A percentile compares a stretch with the other conserved stretches of the same genome.
Evolutionary conservation across 2,329 filamentous ascomycete genomes (phyloP).

Genomic region (Dactylellina haptotyla): DNA sequence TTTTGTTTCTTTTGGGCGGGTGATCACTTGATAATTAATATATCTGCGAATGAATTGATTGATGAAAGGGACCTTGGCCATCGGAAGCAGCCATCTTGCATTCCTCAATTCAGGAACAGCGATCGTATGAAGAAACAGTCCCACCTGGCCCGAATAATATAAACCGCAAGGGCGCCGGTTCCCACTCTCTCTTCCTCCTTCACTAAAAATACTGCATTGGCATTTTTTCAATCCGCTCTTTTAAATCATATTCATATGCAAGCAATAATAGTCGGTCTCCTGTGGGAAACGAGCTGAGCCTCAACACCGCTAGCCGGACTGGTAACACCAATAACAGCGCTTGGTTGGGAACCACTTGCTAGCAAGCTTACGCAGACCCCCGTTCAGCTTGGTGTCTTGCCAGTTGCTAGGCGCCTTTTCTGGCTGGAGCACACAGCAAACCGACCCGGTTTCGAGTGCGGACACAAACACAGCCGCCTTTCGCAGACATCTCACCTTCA

Average conservation of each 20-base stretch:
- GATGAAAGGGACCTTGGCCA: neutral
- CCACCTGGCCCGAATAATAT: neutral
- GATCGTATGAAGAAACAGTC: too few species aligned
- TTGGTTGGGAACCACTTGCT: neutral
- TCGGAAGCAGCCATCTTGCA: constrained; percentile 7
- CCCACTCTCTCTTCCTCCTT: neutral
- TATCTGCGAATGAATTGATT: neutral
- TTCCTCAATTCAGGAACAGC: too few species aligned
- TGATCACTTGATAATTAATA: too few species aligned
- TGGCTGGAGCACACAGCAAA: constrained; percentile 7
- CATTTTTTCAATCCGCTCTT: too few species aligned
- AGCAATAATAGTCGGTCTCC: too few species aligned
- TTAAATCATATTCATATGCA: too few species aligned
- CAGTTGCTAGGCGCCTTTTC: constrained; percentile 46
- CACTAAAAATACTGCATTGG: too few species aligned
- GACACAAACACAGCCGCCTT: constrained; percentile 43
- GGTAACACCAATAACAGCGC: constrained; percentile 27
- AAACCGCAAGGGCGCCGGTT: constrained; percentile 2
- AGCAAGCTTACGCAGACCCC: constrained; percentile 37
- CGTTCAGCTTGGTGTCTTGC: constrained; percentile 15
- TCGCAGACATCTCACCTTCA: constrained; percentile 30
- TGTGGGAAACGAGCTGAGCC: neutral
- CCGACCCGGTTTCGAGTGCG: constrained; percentile 4
- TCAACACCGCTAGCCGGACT: neutral
- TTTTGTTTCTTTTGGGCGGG: neutral